These are phyloP conservation scores for Graphilbum sp. DNA, from an alignment of 2,329 filamentous ascomycete species.

Conservation along the genomic window DNA sequence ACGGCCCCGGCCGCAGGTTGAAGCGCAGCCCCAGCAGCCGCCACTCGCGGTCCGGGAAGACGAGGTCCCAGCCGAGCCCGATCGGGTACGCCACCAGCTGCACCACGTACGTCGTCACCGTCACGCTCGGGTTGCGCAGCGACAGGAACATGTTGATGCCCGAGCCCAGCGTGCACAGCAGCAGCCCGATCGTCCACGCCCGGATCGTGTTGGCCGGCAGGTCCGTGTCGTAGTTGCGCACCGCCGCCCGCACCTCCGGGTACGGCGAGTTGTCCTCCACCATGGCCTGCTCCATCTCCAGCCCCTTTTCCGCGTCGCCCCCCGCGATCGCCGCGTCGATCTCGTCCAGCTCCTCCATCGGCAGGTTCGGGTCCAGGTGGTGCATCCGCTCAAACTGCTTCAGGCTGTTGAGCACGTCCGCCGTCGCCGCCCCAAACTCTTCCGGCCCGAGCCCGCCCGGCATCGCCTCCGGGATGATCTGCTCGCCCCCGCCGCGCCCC, in stretches of 20 bases:
- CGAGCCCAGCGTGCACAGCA: constrained; percentile 41
- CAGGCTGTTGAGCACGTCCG: constrained; percentile 26
- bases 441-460: no score
- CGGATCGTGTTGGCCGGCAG: constrained; percentile 47
- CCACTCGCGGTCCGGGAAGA: constrained; percentile 36
- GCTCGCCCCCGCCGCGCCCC: constrained; percentile 27
- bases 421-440: no score
- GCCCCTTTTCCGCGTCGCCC: constrained; percentile 37
- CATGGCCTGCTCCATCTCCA: constrained; percentile 39
- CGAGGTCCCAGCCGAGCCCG: constrained; percentile 34
- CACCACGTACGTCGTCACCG: constrained; percentile 44
- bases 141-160: constrained; percentile 43
- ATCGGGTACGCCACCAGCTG: constrained; percentile 46
- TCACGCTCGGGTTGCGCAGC: constrained; percentile 39
- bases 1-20: constrained; percentile 38
- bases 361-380: constrained; percentile 47
- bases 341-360: constrained; percentile 43
- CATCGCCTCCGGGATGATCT: constrained; percentile 25
- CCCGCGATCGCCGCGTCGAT: constrained; percentile 40
- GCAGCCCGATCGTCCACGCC: constrained; percentile 39
- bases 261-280: constrained; percentile 52
- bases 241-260: constrained; percentile 43
- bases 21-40: constrained; percentile 35
- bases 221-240: constrained; percentile 48
- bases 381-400: constrained; percentile 43